Conservation (phyloP, 176 grass and related monocot genomes). For the Oryza coarctata region DNA sequence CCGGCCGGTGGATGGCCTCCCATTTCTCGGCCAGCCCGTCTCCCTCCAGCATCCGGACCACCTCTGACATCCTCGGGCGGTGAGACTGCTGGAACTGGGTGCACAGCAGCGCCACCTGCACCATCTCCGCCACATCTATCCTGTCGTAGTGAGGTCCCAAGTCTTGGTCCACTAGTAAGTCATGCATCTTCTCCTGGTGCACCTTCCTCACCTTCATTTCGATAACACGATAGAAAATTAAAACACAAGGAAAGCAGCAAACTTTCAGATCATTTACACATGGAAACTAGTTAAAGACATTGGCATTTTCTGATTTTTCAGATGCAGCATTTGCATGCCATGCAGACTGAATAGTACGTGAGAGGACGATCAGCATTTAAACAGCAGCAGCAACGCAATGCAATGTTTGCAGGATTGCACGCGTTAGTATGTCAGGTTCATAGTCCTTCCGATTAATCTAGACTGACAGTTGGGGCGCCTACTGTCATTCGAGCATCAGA, state of each 20-base stretch:
- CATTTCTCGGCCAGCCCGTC: slow-evolving; percentile 80
- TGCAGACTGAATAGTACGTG: not conserved
- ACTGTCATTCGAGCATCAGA: not conserved
- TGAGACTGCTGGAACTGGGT: slow-evolving; percentile 70
- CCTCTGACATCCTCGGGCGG: slow-evolving; percentile 78
- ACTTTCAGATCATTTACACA: not conserved
- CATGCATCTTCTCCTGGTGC: slow-evolving; percentile 63
- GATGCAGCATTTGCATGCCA: not conserved
- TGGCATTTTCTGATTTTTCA: not conserved
- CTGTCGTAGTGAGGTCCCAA: slow-evolving; percentile 57
- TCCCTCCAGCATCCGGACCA: slow-evolving; percentile 77
- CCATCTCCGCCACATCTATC: slow-evolving; percentile 76
- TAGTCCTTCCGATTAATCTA: slow-evolving; percentile 4
- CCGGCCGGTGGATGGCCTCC: slow-evolving; percentile 53
- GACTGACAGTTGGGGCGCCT: not conserved
- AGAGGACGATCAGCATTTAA: not conserved
- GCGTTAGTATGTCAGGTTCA: not conserved
- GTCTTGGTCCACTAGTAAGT: slow-evolving; percentile 59
- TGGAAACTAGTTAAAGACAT: not conserved
- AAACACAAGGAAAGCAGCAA: not conserved
- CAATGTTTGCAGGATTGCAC: not conserved
- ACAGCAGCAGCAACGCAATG: not conserved
- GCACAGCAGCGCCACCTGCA: slow-evolving; percentile 67
- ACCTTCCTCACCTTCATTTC: slow-evolving; percentile 67
- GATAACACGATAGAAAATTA: not conserved